Evolutionary conservation across 2,329 filamentous ascomycete species (phyloP).

Genomic region (Cryphonectria naterciae): DNA sequence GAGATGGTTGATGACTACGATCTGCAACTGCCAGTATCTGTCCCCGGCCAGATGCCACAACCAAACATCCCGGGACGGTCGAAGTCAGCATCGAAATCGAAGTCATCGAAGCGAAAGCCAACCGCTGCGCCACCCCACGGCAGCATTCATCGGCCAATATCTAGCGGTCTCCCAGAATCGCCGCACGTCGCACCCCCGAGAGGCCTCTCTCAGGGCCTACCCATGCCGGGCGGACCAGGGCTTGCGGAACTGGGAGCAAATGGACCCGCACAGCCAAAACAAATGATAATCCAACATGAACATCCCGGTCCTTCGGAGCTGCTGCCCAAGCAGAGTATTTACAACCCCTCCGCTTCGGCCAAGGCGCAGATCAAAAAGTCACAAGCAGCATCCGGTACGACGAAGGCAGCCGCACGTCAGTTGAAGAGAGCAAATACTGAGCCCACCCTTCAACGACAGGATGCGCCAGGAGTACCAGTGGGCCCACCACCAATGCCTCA

Average conservation of each 20-base stretch:
- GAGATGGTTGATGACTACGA: constrained; percentile 68
- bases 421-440: constrained; percentile 32
- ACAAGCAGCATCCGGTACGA: constrained; percentile 26
- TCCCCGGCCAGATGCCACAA: constrained; percentile 30
- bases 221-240: background rate
- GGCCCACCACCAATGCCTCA: constrained; percentile 23
- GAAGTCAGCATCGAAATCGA: constrained; percentile 14
- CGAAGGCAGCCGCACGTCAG: constrained; percentile 25
- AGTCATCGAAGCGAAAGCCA: constrained; percentile 7
- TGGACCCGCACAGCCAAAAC: background rate
- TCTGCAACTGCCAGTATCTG: constrained; percentile 45
- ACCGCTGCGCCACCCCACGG: background rate
- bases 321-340: constrained; percentile 47
- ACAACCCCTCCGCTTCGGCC: constrained; percentile 39
- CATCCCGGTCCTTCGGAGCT: constrained; percentile 49
- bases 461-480: constrained; percentile 13
- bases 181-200: background rate
- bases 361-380: constrained; percentile 23
- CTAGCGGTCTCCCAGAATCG: constrained; percentile 4
- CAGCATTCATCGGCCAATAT: constrained; percentile 6
- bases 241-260: background rate
- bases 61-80: constrained; percentile 9
- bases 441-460: constrained; percentile 29
- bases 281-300: constrained; percentile 43
- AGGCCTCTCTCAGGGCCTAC: background rate